phyloP scores from a whole-genome alignment of 169 alveolate genomes.

The Cryptosporidium canis region DNA sequence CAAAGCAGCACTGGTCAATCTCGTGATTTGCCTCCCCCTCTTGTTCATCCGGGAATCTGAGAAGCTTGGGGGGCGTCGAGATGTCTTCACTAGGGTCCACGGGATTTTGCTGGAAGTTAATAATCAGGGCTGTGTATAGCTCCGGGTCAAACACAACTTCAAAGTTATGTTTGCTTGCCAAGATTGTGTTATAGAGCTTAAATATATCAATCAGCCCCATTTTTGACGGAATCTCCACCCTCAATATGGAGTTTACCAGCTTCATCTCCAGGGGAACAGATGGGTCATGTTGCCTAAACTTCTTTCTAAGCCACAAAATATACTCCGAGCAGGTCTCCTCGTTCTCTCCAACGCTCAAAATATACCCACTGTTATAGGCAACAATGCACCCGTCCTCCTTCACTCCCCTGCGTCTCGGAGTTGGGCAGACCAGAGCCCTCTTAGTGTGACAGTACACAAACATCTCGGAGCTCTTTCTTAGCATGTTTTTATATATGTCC shows the following conservation, averaged over 20 bases:
- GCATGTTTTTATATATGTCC: constrained; percentile 53
- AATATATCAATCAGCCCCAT: constrained; percentile 25
- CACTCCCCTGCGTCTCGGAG: constrained; percentile 72
- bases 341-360: constrained; percentile 54
- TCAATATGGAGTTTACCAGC: constrained; percentile 22
- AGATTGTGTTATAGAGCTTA: constrained; percentile 24
- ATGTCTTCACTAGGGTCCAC: background rate
- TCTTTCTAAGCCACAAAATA: constrained; percentile 57
- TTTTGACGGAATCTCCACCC: constrained; percentile 53
- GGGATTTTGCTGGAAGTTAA: constrained; percentile 11
- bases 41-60: constrained; percentile 47
- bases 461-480: constrained; percentile 69
- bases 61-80: background rate
- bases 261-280: constrained; percentile 25
- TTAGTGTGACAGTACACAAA: constrained; percentile 59
- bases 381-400: constrained; percentile 68
- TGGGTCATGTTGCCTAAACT: constrained; percentile 69
- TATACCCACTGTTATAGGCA: constrained; percentile 69
- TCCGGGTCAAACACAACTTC: constrained; percentile 59
- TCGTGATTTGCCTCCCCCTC: background rate
- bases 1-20: constrained; percentile 32
- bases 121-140: constrained; percentile 34
- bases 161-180: background rate
- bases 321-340: constrained; percentile 61
- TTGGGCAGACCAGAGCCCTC: constrained; percentile 53